Conservation (phyloP, 2,329 filamentous ascomycete species). For the Orbilia javanica region DNA sequence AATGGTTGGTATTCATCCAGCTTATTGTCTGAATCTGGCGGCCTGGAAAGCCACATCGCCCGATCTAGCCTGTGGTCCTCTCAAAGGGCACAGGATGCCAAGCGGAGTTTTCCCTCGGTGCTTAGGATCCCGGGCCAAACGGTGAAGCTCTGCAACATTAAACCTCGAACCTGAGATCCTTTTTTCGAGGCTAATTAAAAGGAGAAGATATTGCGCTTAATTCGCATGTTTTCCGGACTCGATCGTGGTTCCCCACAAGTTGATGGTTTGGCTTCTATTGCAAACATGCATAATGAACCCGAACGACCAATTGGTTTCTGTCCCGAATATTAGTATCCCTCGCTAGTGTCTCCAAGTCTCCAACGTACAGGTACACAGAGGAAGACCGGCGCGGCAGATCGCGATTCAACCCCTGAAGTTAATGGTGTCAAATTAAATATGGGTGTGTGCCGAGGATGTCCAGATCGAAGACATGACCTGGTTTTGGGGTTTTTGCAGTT, state of each 20-base stretch:
- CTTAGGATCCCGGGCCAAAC: slow-evolving; percentile 11
- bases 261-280: not conserved
- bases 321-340: slow-evolving; percentile 27
- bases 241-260: slow-evolving; percentile 17
- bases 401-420: slow-evolving; percentile 11
- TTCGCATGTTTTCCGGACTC: not conserved
- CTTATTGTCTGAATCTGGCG: slow-evolving; percentile 20
- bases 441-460: slow-evolving; percentile 26
- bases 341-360: slow-evolving; percentile 23
- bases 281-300: slow-evolving; percentile 20
- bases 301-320: slow-evolving; percentile 50
- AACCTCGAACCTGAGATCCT: not conserved
- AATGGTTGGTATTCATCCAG: not conserved
- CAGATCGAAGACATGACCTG: slow-evolving; percentile 43
- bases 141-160: slow-evolving; percentile 9
- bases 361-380: slow-evolving; percentile 36
- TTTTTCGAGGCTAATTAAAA: slow-evolving; percentile 30
- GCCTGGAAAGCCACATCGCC: slow-evolving; percentile 38
- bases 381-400: slow-evolving; percentile 23
- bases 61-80: slow-evolving; percentile 10
- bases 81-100: slow-evolving; percentile 16
- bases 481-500: slow-evolving; percentile 45
- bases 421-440: slow-evolving; percentile 35
- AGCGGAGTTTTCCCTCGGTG: slow-evolving; percentile 1
- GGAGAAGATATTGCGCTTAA: slow-evolving; percentile 35